A percentile compares a stretch with the other conserved stretches of the same genome.
Evolutionary conservation across 2,329 filamentous ascomycete genomes (phyloP).

Genomic region (Arthrobotrys pseudoclavata): DNA sequence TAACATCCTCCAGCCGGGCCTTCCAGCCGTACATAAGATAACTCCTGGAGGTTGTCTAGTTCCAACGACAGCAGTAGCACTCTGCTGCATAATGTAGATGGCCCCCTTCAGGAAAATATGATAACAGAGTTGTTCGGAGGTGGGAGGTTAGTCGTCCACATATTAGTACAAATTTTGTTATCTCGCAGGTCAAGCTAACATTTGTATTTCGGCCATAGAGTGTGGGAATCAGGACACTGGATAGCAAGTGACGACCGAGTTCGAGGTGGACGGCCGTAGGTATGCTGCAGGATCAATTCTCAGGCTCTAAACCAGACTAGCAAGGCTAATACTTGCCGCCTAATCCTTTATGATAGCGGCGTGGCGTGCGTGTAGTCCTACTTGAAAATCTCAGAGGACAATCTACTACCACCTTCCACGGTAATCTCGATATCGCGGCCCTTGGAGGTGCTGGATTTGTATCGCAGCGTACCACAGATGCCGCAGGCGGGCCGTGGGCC

Average conservation of each 20-base stretch:
- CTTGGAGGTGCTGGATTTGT: slow-evolving; percentile 87
- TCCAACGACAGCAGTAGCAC: not conserved
- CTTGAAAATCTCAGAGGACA: slow-evolving; percentile 66
- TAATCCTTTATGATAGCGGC: not conserved
- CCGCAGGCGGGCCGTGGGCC: slow-evolving; percentile 71
- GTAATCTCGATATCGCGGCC: slow-evolving; percentile 78
- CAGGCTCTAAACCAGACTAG: not conserved
- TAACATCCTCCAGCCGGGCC: not conserved
- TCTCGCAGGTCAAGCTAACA: slow-evolving; percentile 25
- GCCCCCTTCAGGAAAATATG: not conserved
- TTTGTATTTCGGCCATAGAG: slow-evolving; percentile 6
- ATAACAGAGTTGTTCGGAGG: slow-evolving; percentile 26
- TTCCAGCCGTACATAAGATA: not conserved
- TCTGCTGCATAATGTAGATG: not conserved
- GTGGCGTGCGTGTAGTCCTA: slow-evolving; percentile 67
- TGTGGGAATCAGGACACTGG: slow-evolving; percentile 43
- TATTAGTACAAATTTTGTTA: not conserved
- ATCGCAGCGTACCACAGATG: slow-evolving; percentile 77
- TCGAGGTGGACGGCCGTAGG: slow-evolving; percentile 52
- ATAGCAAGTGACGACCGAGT: slow-evolving; percentile 56
- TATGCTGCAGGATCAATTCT: slow-evolving; percentile 7
- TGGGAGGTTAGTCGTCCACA: slow-evolving; percentile 2
- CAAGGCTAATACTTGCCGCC: not conserved
- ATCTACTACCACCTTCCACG: slow-evolving; percentile 72
- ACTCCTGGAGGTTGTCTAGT: not conserved